phyloP scores from a whole-genome alignment of 768 basidiomycete species.

The Tubosaeta brunneosetosa region DNA sequence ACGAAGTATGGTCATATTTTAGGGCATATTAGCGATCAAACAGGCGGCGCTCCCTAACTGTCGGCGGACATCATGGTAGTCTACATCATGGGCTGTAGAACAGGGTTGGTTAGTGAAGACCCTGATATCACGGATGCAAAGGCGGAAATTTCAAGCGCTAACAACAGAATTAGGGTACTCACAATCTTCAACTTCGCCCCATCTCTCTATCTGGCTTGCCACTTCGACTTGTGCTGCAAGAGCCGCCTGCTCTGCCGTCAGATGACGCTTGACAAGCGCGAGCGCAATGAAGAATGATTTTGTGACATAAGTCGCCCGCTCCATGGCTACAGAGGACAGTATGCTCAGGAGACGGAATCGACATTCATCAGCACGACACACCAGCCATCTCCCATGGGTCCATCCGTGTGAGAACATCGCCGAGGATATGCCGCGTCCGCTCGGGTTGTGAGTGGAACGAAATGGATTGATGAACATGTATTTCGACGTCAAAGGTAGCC shows the following conservation, averaged over 20 bases:
- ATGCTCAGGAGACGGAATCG: not conserved
- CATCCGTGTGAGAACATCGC: constrained; percentile 52
- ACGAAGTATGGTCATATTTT: constrained; percentile 12
- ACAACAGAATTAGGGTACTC: constrained; percentile 33
- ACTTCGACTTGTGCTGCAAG: constrained; percentile 89
- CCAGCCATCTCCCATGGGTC: constrained; percentile 89
- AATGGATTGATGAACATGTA: constrained; percentile 68
- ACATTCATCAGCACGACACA: constrained; percentile 33
- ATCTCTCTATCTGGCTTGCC: constrained; percentile 88
- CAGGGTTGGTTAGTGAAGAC: constrained; percentile 11
- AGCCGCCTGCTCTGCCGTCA: constrained; percentile 82
- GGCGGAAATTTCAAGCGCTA: constrained; percentile 5
- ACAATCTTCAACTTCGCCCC: constrained; percentile 99
- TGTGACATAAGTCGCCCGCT: constrained; percentile 81
- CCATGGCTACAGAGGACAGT: constrained; percentile 58
- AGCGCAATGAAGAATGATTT: constrained; percentile 90
- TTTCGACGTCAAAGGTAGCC: constrained; percentile 58
- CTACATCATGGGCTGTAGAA: constrained; percentile 88
- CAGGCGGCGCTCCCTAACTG: constrained; percentile 80
- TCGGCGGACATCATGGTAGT: constrained; percentile 88
- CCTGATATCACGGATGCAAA: not conserved
- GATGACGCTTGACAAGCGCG: constrained; percentile 69
- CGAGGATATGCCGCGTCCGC: constrained; percentile 60
- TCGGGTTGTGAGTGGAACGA: constrained; percentile 64
- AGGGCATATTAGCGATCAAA: constrained; percentile 39